Conservation (phyloP, 148 eudicot genomes). For the Cornus controversa region DNA sequence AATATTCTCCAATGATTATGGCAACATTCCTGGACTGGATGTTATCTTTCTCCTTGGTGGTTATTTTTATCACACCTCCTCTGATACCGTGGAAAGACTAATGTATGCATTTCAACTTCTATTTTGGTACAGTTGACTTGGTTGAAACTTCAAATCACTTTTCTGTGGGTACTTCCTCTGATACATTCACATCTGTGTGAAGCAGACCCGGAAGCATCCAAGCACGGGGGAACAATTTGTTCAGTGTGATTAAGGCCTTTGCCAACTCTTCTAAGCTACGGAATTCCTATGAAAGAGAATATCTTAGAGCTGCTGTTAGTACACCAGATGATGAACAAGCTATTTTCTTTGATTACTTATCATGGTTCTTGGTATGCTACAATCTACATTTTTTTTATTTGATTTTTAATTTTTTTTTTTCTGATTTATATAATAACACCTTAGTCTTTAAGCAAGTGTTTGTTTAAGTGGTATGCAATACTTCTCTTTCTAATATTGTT, state of each 20-base stretch:
- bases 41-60: conserved; percentile 90
- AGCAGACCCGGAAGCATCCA: conserved; percentile 97
- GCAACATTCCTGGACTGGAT: conserved; percentile 92
- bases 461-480: background rate
- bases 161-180: conserved; percentile 27
- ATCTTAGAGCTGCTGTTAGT: conserved; percentile 34
- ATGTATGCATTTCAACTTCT: conserved; percentile 67
- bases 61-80: conserved; percentile 88
- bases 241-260: conserved; percentile 73
- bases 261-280: conserved; percentile 60
- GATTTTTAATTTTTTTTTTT: background rate
- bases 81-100: conserved; percentile 87
- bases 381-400: background rate
- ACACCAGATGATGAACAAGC: conserved; percentile 54
- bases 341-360: conserved; percentile 78
- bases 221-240: conserved; percentile 95
- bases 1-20: conserved; percentile 82
- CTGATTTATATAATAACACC: background rate
- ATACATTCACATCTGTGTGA: conserved; percentile 29
- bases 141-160: conserved; percentile 19
- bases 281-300: conserved; percentile 58
- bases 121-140: conserved; percentile 11
- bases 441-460: background rate
- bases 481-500: conserved; percentile 4
- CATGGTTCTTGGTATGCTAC: conserved; percentile 75